phyloP scores from a whole-genome alignment of 805 yeast genomes.

The Wickerhamomyces queroliae region DNA sequence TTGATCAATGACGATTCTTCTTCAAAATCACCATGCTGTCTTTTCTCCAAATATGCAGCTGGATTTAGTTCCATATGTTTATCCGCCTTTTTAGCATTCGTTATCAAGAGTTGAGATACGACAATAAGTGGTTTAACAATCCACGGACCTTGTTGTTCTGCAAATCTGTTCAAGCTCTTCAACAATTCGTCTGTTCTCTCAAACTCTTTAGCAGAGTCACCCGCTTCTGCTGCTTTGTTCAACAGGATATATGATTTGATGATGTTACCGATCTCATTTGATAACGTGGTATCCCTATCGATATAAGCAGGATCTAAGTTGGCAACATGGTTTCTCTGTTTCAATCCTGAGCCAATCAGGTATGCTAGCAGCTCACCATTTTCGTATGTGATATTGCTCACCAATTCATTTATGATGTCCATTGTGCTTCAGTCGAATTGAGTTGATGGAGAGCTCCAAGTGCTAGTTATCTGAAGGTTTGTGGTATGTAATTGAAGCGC shows the following conservation, averaged over 20 bases:
- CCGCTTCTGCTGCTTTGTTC: conserved; percentile 27
- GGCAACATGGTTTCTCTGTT: background rate
- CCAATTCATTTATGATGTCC: conserved; percentile 2
- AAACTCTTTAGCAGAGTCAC: conserved; percentile 25
- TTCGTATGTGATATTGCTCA: background rate
- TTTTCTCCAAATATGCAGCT: conserved; percentile 1
- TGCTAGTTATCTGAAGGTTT: no score
- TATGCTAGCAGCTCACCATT: conserved; percentile 3
- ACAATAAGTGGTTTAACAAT: conserved; percentile 37
- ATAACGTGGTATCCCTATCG: background rate
- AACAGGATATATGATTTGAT: conserved; percentile 28
- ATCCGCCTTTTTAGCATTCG: conserved; percentile 18
- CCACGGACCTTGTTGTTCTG: conserved; percentile 51
- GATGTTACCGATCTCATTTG: conserved; percentile 12
- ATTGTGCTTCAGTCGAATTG: conserved; percentile 8
- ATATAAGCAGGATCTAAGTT: background rate
- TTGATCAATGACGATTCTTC: conserved; percentile 36
- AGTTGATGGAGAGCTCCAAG: conserved; percentile 4
- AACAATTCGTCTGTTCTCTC: conserved; percentile 33
- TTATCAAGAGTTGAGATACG: conserved; percentile 33
- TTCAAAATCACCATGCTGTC: conserved; percentile 20
- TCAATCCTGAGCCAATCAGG: background rate
- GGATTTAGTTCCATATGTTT: conserved; percentile 15
- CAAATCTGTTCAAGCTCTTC: conserved; percentile 42
- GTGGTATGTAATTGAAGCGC: no score